phyloP scores from a whole-genome alignment of 805 yeast species.

The Schwanniomyces sp. region DNA sequence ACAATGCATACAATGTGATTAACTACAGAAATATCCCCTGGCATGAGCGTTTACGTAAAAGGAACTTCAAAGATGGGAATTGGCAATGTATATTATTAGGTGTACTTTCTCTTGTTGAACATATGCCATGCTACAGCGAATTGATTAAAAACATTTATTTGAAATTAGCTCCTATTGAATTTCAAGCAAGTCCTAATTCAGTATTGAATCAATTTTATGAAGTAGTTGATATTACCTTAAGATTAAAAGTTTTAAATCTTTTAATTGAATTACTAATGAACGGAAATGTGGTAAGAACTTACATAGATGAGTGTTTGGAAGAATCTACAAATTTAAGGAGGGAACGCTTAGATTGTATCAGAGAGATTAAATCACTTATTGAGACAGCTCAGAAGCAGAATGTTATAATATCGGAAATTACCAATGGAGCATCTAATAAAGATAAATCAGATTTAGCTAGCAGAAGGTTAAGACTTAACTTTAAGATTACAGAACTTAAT shows the following conservation, averaged over 20 bases:
- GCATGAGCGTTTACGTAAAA: conserved; percentile 73
- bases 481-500: conserved; percentile 38
- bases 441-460: neutral
- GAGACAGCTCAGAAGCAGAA: conserved; percentile 50
- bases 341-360: conserved; percentile 61
- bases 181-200: conserved; percentile 48
- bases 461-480: conserved; percentile 25
- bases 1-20: conserved; percentile 48
- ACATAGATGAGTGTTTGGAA: conserved; percentile 70
- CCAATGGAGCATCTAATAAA: conserved; percentile 11
- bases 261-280: conserved; percentile 62
- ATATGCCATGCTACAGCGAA: conserved; percentile 52
- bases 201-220: conserved; percentile 56
- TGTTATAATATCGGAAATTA: conserved; percentile 17
- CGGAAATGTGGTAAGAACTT: conserved; percentile 57
- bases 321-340: conserved; percentile 61
- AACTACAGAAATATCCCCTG: conserved; percentile 65
- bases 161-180: conserved; percentile 56
- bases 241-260: conserved; percentile 58
- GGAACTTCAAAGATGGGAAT: conserved; percentile 78
- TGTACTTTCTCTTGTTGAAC: conserved; percentile 58
- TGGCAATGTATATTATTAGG: conserved; percentile 85
- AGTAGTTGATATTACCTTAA: conserved; percentile 50
- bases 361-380: conserved; percentile 53
- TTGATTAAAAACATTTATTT: conserved; percentile 52